phyloP scores from a whole-genome alignment of 2,329 filamentous ascomycete species.

The Orbilia javanica region DNA sequence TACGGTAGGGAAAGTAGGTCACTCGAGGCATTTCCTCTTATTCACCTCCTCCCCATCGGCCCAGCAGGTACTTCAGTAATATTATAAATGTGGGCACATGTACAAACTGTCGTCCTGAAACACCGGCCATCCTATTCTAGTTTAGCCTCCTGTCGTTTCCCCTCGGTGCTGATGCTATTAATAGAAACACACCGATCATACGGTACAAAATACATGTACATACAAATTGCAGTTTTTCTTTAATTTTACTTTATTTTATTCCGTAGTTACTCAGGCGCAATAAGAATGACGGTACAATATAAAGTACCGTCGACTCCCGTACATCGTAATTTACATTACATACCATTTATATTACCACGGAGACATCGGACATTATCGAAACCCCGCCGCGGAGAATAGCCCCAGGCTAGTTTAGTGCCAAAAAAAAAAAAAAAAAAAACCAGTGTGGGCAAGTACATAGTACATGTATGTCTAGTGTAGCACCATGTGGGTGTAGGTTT shows the following conservation, averaged over 20 bases:
- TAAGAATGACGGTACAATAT: neutral
- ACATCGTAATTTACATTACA: neutral
- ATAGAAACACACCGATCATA: constrained; percentile 16
- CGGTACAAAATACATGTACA: too few relatives aligned
- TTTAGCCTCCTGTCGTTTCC: constrained; percentile 21
- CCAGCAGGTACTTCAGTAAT: too few relatives aligned
- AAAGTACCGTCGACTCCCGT: neutral
- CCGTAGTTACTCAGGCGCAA: too few relatives aligned
- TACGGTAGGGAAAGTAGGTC: neutral
- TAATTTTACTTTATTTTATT: constrained; percentile 6
- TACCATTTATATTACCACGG: neutral
- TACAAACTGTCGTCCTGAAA: constrained; percentile 43
- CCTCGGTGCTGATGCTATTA: constrained; percentile 33
- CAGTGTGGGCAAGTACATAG: neutral
- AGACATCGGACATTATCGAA: neutral
- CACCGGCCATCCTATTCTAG: constrained; percentile 44
- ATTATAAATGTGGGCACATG: neutral
- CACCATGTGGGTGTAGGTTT: too few relatives aligned
- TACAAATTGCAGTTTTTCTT: neutral
- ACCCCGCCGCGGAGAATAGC: neutral
- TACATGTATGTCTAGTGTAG: neutral
- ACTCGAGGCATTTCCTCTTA: constrained; percentile 47
- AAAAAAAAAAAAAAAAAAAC: too few relatives aligned
- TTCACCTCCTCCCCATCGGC: constrained; percentile 18
- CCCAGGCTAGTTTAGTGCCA: neutral